Evolutionary conservation across 2,329 filamentous ascomycete species (phyloP), one percentile per base, ranked within the genome.

Genomic region (Ilyonectria robusta): DNA sequence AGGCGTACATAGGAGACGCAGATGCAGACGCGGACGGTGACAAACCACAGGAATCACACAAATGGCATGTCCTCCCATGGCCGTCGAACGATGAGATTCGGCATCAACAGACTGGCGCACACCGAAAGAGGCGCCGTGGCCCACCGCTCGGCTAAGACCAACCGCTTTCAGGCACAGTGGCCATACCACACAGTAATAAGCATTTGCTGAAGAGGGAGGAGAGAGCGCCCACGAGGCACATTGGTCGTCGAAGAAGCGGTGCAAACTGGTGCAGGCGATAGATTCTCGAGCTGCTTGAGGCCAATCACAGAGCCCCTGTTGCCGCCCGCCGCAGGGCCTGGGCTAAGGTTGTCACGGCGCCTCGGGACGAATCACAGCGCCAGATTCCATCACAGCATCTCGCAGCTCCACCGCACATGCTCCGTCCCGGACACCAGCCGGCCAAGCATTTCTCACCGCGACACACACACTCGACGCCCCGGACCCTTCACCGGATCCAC

Each of bases 241-340:
- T 40, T 42, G 33, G 60, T 47, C 46, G 37, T 65, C 23, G 50
- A 59, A 48, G 42, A 59, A 59, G 61, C 54, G 61, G 61, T 59
- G 54, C 54, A 35, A 55, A 26, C 10, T 59, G 35, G 33, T 63
- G 46, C 51, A 60, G 21, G 37, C 59, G 46, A 66, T 56, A 21
- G 37, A 47, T 53, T 40, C 40, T 40, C 42, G 21, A 35, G 17
- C 51, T 10, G n/a, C 31, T 3, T 21, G 46, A 10, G 40, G 46
- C 74, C 65, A 76, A 76, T 76, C 63, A 73, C 17, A 56, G 13
- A 23, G 55, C 23, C 23, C 19, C 62, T 76, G 58, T 76, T 76
- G 51, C 74, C 74, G 74, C 74, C 74, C 71, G 69, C 31, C 63
- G 26, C 47, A 59, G 42, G 65, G 64, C 35, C 35, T 50, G 50